These are phyloP conservation scores for Fistulifera solaris DNA, from an alignment of 108 stramenopile species.

Conservation along the genomic window DNA sequence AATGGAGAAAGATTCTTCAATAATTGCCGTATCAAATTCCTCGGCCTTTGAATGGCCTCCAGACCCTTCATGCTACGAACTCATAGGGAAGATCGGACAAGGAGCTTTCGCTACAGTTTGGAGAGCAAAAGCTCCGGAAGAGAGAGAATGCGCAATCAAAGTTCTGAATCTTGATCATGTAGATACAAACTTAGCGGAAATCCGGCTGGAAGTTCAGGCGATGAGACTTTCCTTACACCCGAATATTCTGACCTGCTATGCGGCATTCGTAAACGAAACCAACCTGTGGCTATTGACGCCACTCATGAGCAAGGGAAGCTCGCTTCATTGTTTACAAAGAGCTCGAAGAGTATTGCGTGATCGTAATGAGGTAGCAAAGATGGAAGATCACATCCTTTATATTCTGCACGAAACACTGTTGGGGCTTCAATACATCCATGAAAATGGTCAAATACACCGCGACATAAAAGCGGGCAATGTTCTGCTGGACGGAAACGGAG, in stretches of 20 bases:
- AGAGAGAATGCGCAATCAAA: conserved; percentile 72
- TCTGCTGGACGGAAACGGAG: conserved; percentile 52
- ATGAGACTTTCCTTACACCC: conserved; percentile 89
- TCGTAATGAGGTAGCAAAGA: conserved; percentile 11
- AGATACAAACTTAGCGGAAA: conserved; percentile 70
- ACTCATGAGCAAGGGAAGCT: conserved; percentile 89
- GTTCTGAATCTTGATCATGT: conserved; percentile 93
- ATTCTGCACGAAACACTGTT: conserved; percentile 84
- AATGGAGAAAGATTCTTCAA: too few relatives aligned
- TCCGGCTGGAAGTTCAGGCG: conserved; percentile 88
- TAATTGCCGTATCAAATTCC: not conserved
- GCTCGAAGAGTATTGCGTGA: conserved; percentile 28
- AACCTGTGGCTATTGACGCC: conserved; percentile 92
- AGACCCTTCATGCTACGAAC: conserved; percentile 37
- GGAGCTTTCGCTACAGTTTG: conserved; percentile 95
- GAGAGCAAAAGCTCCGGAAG: conserved; percentile 31
- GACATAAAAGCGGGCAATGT: conserved; percentile 95
- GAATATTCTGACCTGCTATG: conserved; percentile 81
- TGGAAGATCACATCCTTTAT: conserved; percentile 75
- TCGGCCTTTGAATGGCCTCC: conserved; percentile 52
- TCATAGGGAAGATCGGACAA: conserved; percentile 76
- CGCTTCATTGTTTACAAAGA: conserved; percentile 60
- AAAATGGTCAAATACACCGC: conserved; percentile 91
- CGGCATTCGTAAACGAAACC: conserved; percentile 82
- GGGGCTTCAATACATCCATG: conserved; percentile 92